A percentile compares a stretch with the other conserved stretches of the same genome.
Evolutionary conservation across 257 asterid genomes (phyloP).

Genomic region (Capsicum rhomboideum): DNA sequence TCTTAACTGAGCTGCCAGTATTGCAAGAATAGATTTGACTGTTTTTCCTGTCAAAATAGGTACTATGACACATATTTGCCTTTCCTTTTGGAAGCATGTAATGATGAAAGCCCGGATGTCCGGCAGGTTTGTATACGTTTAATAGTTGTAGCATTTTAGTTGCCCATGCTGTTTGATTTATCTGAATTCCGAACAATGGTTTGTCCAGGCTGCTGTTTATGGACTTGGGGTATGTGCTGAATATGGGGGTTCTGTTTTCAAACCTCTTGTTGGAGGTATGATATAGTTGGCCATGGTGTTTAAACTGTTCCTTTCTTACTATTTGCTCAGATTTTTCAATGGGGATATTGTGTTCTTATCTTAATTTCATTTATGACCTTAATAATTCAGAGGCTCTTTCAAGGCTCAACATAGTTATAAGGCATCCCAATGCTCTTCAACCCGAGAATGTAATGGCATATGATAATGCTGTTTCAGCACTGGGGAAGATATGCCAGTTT

Average conservation of each 20-base stretch:
- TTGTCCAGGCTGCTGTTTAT: conserved; percentile 88
- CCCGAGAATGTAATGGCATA: conserved; percentile 87
- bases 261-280: conserved; percentile 90
- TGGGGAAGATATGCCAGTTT: conserved; percentile 92
- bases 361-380: not conserved
- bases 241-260: conserved; percentile 75
- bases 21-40: not conserved
- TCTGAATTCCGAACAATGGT: not conserved
- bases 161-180: not conserved
- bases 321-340: not conserved
- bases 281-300: not conserved
- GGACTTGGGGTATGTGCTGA: conserved; percentile 98
- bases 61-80: conserved; percentile 90
- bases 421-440: conserved; percentile 64
- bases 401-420: conserved; percentile 79
- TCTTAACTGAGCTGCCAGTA: not conserved
- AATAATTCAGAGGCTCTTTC: conserved; percentile 80
- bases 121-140: conserved; percentile 58
- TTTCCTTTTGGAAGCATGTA: conserved; percentile 95
- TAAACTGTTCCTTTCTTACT: not conserved
- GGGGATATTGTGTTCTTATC: not conserved
- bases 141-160: not conserved
- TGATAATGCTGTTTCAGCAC: conserved; percentile 96
- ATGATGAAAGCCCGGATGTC: conserved; percentile 85
- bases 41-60: conserved; percentile 28